Evolutionary conservation across 139 green algal genomes (phyloP), one percentile per base, ranked within the genome.

Genomic region (Dunaliella sp.): DNA sequence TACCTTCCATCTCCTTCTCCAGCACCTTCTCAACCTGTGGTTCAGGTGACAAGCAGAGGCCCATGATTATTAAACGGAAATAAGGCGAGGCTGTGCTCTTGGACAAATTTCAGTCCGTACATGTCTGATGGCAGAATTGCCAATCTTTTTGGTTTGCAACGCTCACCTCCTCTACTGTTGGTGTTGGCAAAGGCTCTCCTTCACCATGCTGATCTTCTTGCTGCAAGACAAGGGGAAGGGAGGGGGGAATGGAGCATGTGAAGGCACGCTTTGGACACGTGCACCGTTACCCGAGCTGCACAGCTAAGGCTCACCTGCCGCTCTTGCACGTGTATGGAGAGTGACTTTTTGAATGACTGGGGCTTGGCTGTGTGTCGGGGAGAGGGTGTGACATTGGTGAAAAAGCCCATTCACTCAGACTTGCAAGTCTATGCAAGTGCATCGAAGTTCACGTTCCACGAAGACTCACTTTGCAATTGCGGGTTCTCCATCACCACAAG

Each of bases 1-100:
- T 35, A 84, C 80, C 80, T 72, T 89, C 86, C 2, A 89, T 83
- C 59, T 87, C 86, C 77, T 86, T 87, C 57, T 84, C 86, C 77
- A 89, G 86, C 1, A 33, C 33, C 36, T 84, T 77, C 0, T 89
- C 86, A 2, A 89, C 31, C 77, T 89, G 82, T 1, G 38, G 57
- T 25, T 36, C 26, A 0, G 81, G 83, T n/a, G 81, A 77, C 12
- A 74, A 83, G 7, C 48, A 74, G 16, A 83, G 59, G 2, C 78
- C 28, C 36, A 81, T 77, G 1, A 88, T 31, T 38, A 33, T 38
- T 22, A 26, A 24, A 24, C 30, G 31, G 38, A 2, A 22, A 81
- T 38, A 24, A 24, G 77, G 26, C 21, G 28, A 30, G 22, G 22
- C 28, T 80, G 21, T 36, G 74, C 74, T 3, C 21, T 25, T 30